These are phyloP conservation scores for Mentha longifolia DNA, from an alignment of 257 asterid species.

Conservation along the genomic window DNA sequence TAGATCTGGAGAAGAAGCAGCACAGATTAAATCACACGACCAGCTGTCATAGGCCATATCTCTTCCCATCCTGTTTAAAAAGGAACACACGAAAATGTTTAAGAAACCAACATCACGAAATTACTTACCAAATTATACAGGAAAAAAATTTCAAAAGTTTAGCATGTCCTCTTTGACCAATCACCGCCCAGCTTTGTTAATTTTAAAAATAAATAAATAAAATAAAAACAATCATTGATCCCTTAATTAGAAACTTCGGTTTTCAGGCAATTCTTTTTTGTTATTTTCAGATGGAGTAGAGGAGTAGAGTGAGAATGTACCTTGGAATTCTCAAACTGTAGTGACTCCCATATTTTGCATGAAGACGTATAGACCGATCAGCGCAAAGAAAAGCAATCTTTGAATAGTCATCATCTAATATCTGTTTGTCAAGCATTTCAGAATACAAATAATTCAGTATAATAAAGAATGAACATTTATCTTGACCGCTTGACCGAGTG, in stretches of 20 bases:
- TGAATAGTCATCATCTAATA: slow-evolving; percentile 88
- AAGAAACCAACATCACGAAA: slow-evolving; percentile 10
- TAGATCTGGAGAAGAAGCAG: slow-evolving; percentile 96
- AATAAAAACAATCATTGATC: too few species aligned
- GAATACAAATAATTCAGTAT: slow-evolving; percentile 6
- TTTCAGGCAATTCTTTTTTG: neutral
- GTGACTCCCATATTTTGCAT: slow-evolving; percentile 96
- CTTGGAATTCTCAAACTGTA: slow-evolving; percentile 90
- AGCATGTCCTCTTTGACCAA: neutral
- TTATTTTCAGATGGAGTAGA: neutral
- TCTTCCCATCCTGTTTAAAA: slow-evolving; percentile 88
- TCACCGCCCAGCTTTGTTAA: too few species aligned
- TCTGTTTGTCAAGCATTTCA: slow-evolving; percentile 45
- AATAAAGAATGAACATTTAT: neutral
- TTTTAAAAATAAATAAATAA: too few species aligned
- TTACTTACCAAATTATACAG: neutral
- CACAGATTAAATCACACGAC: slow-evolving; percentile 97
- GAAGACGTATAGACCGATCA: slow-evolving; percentile 91
- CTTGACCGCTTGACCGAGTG: too few species aligned
- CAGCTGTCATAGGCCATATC: slow-evolving; percentile 87
- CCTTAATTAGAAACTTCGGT: too few species aligned
- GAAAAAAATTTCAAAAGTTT: neutral
- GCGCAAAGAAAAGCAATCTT: slow-evolving; percentile 94
- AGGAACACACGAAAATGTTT: slow-evolving; percentile 4
- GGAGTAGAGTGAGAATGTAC: slow-evolving; percentile 38